phyloP scores from a whole-genome alignment of 2,329 filamentous ascomycete species.

The Purpureocillium takamizusanense region DNA sequence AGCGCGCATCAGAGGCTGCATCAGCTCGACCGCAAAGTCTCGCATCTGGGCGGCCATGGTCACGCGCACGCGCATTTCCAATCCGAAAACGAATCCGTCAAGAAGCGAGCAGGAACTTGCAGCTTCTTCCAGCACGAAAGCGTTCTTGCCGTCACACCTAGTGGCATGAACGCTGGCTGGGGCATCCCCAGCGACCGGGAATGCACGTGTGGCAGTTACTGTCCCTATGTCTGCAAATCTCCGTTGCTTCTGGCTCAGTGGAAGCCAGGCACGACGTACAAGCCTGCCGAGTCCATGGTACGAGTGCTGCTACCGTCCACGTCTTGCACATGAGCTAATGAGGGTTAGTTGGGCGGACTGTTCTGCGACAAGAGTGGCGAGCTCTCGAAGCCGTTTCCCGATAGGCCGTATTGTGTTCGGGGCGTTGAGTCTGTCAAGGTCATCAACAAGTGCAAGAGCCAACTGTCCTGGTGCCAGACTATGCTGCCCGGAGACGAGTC shows the following conservation, averaged over 20 bases:
- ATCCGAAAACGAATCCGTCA: conserved; percentile 19
- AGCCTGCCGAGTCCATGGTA: conserved; percentile 65
- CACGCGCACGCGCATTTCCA: conserved; percentile 12
- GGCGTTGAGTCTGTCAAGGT: conserved; percentile 58
- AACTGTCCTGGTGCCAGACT: conserved; percentile 70
- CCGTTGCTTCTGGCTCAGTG: conserved; percentile 74
- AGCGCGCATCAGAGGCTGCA: conserved; percentile 24
- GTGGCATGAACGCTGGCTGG: conserved; percentile 60
- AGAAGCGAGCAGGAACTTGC: conserved; percentile 50
- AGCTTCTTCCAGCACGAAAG: conserved; percentile 53
- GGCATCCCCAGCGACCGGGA: conserved; percentile 68
- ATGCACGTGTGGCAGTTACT: conserved; percentile 60
- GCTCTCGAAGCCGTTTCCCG: conserved; percentile 62
- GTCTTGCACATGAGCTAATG: too few relatives aligned
- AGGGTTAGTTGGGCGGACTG: too few relatives aligned
- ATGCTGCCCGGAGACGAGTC: conserved; percentile 71
- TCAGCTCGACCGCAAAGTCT: conserved; percentile 27
- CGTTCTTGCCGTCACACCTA: conserved; percentile 59
- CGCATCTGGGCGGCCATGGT: conserved; percentile 22
- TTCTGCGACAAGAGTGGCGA: conserved; percentile 52
- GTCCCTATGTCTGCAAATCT: conserved; percentile 67
- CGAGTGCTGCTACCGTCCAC: conserved; percentile 16
- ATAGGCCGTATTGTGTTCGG: conserved; percentile 59
- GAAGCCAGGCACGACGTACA: conserved; percentile 62
- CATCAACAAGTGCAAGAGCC: conserved; percentile 53